Conservation (phyloP, 208 protist genomes). For the Leishmania martiniquensis region DNA sequence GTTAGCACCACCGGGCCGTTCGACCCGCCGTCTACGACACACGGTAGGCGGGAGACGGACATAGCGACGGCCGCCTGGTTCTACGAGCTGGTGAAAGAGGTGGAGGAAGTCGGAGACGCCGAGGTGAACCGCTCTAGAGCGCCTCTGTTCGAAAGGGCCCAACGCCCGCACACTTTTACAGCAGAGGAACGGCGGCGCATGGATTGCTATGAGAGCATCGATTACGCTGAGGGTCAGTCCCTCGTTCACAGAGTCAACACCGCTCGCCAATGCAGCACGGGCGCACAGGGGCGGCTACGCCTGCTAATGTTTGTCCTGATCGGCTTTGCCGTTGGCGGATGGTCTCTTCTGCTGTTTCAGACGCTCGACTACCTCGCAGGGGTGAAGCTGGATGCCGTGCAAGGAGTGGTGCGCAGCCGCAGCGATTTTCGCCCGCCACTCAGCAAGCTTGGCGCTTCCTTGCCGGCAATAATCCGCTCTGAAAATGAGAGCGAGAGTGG, state of each 20-base stretch:
- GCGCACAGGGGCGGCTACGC: constrained; percentile 52
- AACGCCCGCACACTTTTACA: constrained; percentile 60
- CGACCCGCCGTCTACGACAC: constrained; percentile 4
- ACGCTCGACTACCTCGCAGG: constrained; percentile 64
- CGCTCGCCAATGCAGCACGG: constrained; percentile 15
- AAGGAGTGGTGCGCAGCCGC: constrained; percentile 34
- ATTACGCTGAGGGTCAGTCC: constrained; percentile 70
- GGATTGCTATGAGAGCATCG: constrained; percentile 82
- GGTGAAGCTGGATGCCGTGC: constrained; percentile 42
- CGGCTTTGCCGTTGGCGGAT: constrained; percentile 60
- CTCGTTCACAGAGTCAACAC: constrained; percentile 48
- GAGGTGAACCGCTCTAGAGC: constrained; percentile 43
- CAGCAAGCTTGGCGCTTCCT: background rate
- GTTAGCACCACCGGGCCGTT: background rate
- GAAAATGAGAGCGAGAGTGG: background rate
- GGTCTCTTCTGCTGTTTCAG: constrained; percentile 73
- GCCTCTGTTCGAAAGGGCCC: constrained; percentile 53
- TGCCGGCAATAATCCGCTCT: background rate
- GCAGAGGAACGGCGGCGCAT: constrained; percentile 67
- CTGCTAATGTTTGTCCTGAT: constrained; percentile 65
- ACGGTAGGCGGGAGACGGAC: constrained; percentile 18
- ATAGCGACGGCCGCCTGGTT: constrained; percentile 54
- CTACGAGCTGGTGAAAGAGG: constrained; percentile 41
- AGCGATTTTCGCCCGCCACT: constrained; percentile 3
- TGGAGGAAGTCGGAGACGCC: constrained; percentile 53